Percentiles rank a stretch among this genome's conserved stretches.
Evolutionary conservation across 2,329 filamentous ascomycete species (phyloP).

Genomic region (Ophiocordyceps australis): DNA sequence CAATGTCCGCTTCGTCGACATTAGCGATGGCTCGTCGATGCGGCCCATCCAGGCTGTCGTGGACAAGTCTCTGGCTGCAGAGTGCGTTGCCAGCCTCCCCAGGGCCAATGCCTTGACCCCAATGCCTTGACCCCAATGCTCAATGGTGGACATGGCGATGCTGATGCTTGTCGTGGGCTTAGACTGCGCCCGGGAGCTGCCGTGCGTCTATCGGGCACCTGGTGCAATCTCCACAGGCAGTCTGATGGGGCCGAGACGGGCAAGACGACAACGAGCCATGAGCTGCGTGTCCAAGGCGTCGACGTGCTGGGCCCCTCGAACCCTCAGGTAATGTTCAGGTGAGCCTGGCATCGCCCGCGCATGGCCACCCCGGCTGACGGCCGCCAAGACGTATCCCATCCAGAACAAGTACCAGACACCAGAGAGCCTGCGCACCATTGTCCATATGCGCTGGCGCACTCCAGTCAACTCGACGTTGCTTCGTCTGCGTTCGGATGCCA

Average conservation of each 20-base stretch:
- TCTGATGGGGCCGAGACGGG: not conserved
- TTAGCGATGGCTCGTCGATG: constrained; percentile 75
- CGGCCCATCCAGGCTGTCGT: constrained; percentile 67
- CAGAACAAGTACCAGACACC: constrained; percentile 92
- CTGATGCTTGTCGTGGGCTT: constrained; percentile 10
- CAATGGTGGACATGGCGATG: no score
- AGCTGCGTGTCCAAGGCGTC: constrained; percentile 57
- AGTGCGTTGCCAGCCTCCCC: constrained; percentile 46
- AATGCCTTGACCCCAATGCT: constrained; percentile 1
- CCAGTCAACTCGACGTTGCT: constrained; percentile 67
- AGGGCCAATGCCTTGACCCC: no score
- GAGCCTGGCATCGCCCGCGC: not conserved
- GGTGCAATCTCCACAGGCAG: constrained; percentile 23
- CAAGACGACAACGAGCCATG: constrained; percentile 25
- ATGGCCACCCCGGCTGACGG: constrained; percentile 4
- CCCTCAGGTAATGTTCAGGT: constrained; percentile 44
- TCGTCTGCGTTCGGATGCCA: constrained; percentile 65
- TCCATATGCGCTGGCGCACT: constrained; percentile 70
- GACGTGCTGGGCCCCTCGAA: constrained; percentile 61
- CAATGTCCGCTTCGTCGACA: constrained; percentile 60
- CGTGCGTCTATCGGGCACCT: constrained; percentile 59
- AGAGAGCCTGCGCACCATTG: constrained; percentile 75
- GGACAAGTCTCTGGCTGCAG: constrained; percentile 49
- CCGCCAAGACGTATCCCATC: constrained; percentile 61
- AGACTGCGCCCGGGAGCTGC: constrained; percentile 72